Conservation (phyloP, 768 basidiomycete species). For the Auricularia cornea region DNA sequence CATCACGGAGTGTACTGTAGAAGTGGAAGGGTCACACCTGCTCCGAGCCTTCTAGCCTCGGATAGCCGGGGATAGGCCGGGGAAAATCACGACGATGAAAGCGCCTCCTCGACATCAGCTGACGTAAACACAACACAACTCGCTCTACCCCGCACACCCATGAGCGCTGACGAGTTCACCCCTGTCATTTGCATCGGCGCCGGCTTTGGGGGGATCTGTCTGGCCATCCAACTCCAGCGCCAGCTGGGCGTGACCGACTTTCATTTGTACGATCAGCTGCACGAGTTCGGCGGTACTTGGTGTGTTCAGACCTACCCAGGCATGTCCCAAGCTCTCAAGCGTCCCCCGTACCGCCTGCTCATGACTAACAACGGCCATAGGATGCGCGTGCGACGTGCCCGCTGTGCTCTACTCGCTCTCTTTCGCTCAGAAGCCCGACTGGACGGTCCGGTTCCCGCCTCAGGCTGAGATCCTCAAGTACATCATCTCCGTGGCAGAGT, state of each 20-base stretch:
- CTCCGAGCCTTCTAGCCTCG: too few relatives aligned
- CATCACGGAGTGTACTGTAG: too few relatives aligned
- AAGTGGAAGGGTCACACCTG: too few relatives aligned
- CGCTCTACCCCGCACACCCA: background rate
- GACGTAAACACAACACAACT: too few relatives aligned
- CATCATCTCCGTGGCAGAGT: background rate
- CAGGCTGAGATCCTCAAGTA: background rate
- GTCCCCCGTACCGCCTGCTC: background rate
- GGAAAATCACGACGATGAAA: too few relatives aligned
- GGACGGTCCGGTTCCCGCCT: conserved; percentile 8
- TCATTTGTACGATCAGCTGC: conserved; percentile 13
- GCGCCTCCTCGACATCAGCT: too few relatives aligned
- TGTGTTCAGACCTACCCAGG: conserved; percentile 4
- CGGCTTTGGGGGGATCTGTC: conserved; percentile 15
- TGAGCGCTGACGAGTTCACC: background rate
- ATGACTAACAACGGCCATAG: background rate
- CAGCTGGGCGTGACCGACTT: conserved; percentile 14
- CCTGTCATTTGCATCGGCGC: conserved; percentile 12
- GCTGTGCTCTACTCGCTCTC: conserved; percentile 5
- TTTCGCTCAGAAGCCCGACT: conserved; percentile 7
- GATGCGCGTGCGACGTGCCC: background rate
- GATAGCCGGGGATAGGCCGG: too few relatives aligned
- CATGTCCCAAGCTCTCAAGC: background rate
- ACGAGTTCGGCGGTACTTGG: conserved; percentile 14
- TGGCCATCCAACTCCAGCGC: conserved; percentile 14